Conservation (phyloP, 148 eudicot species). For the Rhododendron ovatum region DNA sequence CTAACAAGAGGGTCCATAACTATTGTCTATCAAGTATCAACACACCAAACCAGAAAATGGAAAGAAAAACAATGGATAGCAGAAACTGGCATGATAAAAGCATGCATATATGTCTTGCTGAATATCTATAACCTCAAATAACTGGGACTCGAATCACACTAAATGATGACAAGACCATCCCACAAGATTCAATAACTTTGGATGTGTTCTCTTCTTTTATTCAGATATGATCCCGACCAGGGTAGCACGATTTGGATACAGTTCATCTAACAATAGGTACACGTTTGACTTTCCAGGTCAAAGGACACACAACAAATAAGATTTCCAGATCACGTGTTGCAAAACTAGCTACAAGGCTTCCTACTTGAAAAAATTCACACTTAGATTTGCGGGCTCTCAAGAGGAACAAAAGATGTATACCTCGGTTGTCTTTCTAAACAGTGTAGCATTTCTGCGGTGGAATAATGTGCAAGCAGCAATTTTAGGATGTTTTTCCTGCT, state of each 20-base stretch:
- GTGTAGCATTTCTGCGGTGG: background rate
- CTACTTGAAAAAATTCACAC: slow-evolving; percentile 11
- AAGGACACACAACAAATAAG: slow-evolving; percentile 11
- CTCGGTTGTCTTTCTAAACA: background rate
- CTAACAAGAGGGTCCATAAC: background rate
- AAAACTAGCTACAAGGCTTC: slow-evolving; percentile 2
- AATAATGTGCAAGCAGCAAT: slow-evolving; percentile 1
- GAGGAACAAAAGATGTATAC: background rate
- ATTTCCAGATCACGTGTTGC: background rate
- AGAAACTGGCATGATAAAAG: background rate
- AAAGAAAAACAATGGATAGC: background rate
- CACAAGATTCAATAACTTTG: background rate
- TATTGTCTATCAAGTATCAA: background rate
- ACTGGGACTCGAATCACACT: background rate
- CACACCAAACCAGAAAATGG: background rate
- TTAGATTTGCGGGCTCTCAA: background rate
- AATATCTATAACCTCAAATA: background rate
- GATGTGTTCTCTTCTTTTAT: background rate
- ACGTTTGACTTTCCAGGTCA: background rate
- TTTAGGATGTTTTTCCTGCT: background rate
- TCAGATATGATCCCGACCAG: background rate
- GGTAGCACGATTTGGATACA: background rate
- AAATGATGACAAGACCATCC: background rate
- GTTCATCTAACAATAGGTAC: slow-evolving; percentile 5
- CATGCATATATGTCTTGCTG: background rate